Evolutionary conservation across 441 rosid species (phyloP).

Genomic region (Francoa sonchifolia): DNA sequence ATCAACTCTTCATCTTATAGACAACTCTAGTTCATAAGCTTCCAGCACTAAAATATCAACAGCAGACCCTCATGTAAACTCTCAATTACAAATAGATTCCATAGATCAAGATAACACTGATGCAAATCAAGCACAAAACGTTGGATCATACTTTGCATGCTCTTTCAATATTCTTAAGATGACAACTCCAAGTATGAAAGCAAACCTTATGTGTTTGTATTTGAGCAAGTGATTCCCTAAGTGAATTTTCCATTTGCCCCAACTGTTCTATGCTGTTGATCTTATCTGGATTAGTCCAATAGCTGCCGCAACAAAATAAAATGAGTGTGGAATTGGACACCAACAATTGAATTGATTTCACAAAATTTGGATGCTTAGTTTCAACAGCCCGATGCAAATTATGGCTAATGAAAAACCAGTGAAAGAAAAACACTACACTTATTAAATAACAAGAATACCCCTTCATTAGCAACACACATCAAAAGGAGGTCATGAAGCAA

Average conservation of each 20-base stretch:
- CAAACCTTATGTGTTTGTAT: slow-evolving; percentile 49
- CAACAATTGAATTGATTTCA: background rate
- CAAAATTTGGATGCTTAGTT: background rate
- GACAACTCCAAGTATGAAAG: background rate
- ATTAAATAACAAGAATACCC: no score
- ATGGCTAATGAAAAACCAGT: background rate
- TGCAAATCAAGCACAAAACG: no score
- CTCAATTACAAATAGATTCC: background rate
- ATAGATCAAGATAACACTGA: no score
- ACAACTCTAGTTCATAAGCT: no score
- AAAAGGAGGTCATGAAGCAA: no score
- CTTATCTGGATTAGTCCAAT: slow-evolving; percentile 47
- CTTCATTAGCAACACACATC: no score
- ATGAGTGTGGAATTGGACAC: background rate
- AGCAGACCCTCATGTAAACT: background rate
- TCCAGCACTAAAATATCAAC: background rate
- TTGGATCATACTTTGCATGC: no score
- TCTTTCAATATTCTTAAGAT: no score
- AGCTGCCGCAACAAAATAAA: slow-evolving; percentile 23
- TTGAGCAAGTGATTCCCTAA: slow-evolving; percentile 40
- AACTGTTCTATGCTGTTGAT: slow-evolving; percentile 34
- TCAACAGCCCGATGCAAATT: background rate
- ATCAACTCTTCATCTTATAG: no score
- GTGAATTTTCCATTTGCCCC: slow-evolving; percentile 53
- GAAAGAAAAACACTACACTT: no score